phyloP scores from a whole-genome alignment of 2,329 filamentous ascomycete genomes.

The Purpureocillium takamizusanense region DNA sequence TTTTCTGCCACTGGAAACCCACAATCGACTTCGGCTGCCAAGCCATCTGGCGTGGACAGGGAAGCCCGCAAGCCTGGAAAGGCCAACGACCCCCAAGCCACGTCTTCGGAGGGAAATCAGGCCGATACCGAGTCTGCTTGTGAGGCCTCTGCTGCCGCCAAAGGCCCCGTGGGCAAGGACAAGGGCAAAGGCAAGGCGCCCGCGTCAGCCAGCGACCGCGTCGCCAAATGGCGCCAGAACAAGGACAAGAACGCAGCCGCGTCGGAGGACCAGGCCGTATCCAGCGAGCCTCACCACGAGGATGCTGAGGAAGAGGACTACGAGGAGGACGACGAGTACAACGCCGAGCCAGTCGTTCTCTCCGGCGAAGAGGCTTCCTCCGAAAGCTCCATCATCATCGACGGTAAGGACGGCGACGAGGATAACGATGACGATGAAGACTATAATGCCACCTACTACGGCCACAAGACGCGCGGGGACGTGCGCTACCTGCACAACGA shows the following conservation, averaged over 20 bases:
- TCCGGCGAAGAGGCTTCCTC: constrained; percentile 19
- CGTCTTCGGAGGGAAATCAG: no score
- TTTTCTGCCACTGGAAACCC: no score
- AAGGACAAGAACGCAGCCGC: constrained; percentile 1
- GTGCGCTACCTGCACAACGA: constrained; percentile 21
- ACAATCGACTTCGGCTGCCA: no score
- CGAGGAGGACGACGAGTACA: no score
- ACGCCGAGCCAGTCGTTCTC: no score
- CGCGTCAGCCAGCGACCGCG: neutral
- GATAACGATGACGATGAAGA: constrained; percentile 1
- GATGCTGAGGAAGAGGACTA: neutral
- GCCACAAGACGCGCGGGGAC: constrained; percentile 13
- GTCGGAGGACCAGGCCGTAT: constrained; percentile 11
- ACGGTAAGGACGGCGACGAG: constrained; percentile 6
- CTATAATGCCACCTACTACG: constrained; percentile 1
- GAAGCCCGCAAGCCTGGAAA: no score
- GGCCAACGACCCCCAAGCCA: no score
- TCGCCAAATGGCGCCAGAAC: constrained; percentile 10
- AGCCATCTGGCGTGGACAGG: no score
- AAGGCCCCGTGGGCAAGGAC: neutral
- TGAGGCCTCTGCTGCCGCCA: no score
- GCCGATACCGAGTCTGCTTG: no score
- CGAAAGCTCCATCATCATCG: constrained; percentile 12
- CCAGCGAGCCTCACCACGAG: constrained; percentile 6
- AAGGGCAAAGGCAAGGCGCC: constrained; percentile 5